Conservation (phyloP, 2,329 filamentous ascomycete species). For the Bipolaris oryzae region DNA sequence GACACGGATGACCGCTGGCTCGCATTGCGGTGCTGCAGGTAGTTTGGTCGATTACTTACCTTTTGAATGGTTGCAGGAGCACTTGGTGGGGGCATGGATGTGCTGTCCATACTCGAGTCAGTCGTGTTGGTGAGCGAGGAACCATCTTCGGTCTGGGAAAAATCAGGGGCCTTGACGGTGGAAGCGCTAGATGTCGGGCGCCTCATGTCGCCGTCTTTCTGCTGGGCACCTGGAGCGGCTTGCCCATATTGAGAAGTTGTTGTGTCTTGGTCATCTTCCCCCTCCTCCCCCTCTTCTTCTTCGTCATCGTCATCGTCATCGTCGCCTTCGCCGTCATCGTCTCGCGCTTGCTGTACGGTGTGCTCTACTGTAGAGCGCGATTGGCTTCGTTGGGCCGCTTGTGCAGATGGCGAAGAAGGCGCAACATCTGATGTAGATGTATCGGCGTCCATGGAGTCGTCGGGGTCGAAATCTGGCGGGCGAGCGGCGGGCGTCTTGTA, state of each 20-base stretch:
- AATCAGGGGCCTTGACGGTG: slow-evolving; percentile 48
- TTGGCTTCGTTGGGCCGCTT: slow-evolving; percentile 46
- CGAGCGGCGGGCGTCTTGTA: slow-evolving; percentile 51
- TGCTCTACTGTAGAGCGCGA: slow-evolving; percentile 24
- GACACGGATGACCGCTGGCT: slow-evolving; percentile 65
- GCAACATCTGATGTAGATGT: slow-evolving; percentile 41
- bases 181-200: slow-evolving; percentile 49
- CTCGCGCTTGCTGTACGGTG: slow-evolving; percentile 2
- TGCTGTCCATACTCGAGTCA: slow-evolving; percentile 39
- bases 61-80: slow-evolving; percentile 31
- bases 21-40: slow-evolving; percentile 61
- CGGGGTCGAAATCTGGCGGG: slow-evolving; percentile 29
- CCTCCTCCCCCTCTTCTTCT: background rate
- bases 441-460: slow-evolving; percentile 36
- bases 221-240: slow-evolving; percentile 16
- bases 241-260: slow-evolving; percentile 10
- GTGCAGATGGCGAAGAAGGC: slow-evolving; percentile 53
- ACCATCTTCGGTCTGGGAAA: slow-evolving; percentile 35
- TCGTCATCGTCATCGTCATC: background rate
- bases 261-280: background rate
- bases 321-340: slow-evolving; percentile 1
- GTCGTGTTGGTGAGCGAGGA: slow-evolving; percentile 39
- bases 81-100: slow-evolving; percentile 25
- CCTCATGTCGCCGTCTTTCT: slow-evolving; percentile 29
- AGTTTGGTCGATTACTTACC: slow-evolving; percentile 58